phyloP scores from a whole-genome alignment of 108 stramenopile genomes.

The Bacterosira constricta region DNA sequence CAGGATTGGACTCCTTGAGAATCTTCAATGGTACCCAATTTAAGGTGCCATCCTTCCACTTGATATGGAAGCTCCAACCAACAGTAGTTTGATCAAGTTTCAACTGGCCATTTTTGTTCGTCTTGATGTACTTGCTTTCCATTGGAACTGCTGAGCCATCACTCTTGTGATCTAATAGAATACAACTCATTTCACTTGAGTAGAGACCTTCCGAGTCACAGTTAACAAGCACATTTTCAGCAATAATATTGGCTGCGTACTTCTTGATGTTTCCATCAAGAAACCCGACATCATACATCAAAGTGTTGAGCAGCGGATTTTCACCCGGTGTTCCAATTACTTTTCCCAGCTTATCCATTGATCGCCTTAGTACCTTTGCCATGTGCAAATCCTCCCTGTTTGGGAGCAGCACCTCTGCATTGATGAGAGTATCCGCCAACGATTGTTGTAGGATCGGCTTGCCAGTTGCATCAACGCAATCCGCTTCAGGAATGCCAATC shows the following conservation, averaged over 20 bases:
- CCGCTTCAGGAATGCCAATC: conserved; percentile 22
- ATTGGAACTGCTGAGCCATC: too few relatives aligned
- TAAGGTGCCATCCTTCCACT: conserved; percentile 14
- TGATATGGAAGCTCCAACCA: conserved; percentile 13
- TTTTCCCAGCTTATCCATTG: neutral
- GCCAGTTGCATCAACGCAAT: conserved; percentile 16
- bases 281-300: too few relatives aligned
- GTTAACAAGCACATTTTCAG: conserved; percentile 46
- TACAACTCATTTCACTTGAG: too few relatives aligned
- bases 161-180: conserved; percentile 14
- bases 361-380: conserved; percentile 32
- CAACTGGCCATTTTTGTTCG: neutral
- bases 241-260: conserved; percentile 57
- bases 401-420: conserved; percentile 36
- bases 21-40: conserved; percentile 5
- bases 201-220: conserved; percentile 33
- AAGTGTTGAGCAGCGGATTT: conserved; percentile 11
- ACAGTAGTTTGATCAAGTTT: neutral
- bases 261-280: conserved; percentile 7
- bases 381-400: conserved; percentile 9
- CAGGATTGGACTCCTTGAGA: conserved; percentile 29
- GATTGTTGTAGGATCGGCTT: conserved; percentile 3
- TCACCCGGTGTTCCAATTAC: conserved; percentile 6
- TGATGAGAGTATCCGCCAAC: conserved; percentile 26
- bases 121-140: neutral